phyloP scores from a whole-genome alignment of 1,284 basidiomycete genomes.

The Heterobasidion occidentale region DNA sequence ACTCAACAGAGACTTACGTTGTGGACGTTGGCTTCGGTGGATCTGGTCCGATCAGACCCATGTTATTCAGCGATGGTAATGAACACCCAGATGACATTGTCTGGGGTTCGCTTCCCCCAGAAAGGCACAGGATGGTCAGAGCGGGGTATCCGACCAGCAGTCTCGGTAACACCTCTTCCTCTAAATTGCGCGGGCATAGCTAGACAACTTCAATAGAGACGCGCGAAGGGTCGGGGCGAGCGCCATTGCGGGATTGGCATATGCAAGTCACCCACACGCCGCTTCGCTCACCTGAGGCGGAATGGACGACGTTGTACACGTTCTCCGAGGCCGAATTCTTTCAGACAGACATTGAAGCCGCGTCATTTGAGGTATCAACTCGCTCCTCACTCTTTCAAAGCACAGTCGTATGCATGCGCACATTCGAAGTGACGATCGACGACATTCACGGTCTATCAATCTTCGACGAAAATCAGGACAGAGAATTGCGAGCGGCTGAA shows the following conservation, averaged over 20 bases:
- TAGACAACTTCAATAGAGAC: constrained; percentile 3
- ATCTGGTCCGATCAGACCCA: constrained; percentile 22
- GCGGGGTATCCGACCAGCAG: constrained; percentile 17
- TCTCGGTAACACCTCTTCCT: constrained; percentile 14
- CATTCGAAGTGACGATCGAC: neutral
- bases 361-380: constrained; percentile 22
- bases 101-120: constrained; percentile 3
- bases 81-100: constrained; percentile 14
- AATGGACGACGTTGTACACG: constrained; percentile 24
- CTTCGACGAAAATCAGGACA: neutral
- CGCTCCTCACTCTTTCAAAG: constrained; percentile 16
- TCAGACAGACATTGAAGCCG: constrained; percentile 19
- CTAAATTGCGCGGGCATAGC: too few relatives aligned
- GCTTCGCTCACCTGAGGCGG: neutral
- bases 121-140: constrained; percentile 2
- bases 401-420: constrained; percentile 19
- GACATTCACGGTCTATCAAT: neutral
- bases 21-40: constrained; percentile 30
- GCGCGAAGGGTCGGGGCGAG: constrained; percentile 8
- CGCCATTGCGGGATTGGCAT: constrained; percentile 18
- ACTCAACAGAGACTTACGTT: constrained; percentile 25
- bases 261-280: constrained; percentile 21
- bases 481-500: constrained; percentile 5
- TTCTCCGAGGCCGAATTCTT: constrained; percentile 30
- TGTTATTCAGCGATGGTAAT: constrained; percentile 22